Evolutionary conservation across 2,329 filamentous ascomycete species (phyloP).

Genomic region (Xylaria sp.): DNA sequence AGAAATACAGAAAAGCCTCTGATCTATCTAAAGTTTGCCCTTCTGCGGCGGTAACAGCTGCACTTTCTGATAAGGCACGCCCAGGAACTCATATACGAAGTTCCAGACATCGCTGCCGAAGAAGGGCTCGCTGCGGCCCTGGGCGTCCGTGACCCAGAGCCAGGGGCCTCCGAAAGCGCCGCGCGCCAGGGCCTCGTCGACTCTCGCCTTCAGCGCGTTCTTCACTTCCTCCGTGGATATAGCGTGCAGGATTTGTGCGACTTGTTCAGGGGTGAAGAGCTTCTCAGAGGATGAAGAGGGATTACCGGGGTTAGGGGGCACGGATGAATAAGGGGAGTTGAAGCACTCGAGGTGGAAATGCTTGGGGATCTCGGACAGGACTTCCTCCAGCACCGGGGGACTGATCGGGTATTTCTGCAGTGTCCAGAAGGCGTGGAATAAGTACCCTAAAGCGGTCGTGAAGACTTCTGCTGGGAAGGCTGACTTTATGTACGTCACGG

Average conservation of each 20-base stretch:
- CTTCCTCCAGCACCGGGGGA: constrained; percentile 30
- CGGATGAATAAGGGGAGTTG: neutral
- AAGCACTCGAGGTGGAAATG: constrained; percentile 26
- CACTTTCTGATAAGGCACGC: constrained; percentile 67
- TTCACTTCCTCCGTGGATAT: constrained; percentile 60
- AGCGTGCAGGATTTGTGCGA: constrained; percentile 65
- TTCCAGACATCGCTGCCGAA: constrained; percentile 82
- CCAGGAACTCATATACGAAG: constrained; percentile 75
- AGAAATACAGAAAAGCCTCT: neutral
- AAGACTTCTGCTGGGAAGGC: constrained; percentile 62
- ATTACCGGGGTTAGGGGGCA: neutral
- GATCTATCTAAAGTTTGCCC: constrained; percentile 50
- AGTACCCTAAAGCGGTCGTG: constrained; percentile 62
- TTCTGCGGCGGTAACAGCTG: constrained; percentile 53
- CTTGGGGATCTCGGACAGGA: constrained; percentile 36
- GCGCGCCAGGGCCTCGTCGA: constrained; percentile 68
- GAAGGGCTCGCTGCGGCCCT: constrained; percentile 73
- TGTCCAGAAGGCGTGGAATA: constrained; percentile 71
- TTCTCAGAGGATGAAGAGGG: constrained; percentile 4
- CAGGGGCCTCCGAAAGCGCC: constrained; percentile 84
- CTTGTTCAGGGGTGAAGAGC: constrained; percentile 64
- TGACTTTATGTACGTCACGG: constrained; percentile 74
- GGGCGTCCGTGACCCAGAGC: constrained; percentile 74
- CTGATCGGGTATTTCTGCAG: constrained; percentile 41
- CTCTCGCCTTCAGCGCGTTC: constrained; percentile 63